Conservation (phyloP, 164 flowering plant species). For the Hamamelis virginiana region DNA sequence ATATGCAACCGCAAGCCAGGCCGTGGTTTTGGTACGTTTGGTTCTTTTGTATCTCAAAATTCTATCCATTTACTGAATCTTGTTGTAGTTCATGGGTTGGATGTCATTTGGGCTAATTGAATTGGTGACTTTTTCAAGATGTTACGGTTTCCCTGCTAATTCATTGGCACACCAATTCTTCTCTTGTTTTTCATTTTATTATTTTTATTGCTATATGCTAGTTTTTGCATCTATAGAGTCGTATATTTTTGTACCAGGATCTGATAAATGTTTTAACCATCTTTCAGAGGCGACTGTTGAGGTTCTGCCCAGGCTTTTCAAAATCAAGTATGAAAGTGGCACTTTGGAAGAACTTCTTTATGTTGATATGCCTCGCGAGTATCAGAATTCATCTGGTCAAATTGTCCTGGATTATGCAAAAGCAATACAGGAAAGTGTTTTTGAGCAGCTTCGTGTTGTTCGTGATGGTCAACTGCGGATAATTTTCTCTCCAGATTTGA, state of each 20-base stretch:
- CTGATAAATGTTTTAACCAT: conserved; percentile 1
- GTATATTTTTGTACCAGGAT: neutral
- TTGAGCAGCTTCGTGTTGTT: conserved; percentile 97
- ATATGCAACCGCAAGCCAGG: conserved; percentile 98
- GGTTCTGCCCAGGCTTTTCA: conserved; percentile 95
- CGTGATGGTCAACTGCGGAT: conserved; percentile 98
- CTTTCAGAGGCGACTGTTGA: conserved; percentile 92
- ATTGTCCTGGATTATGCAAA: conserved; percentile 96
- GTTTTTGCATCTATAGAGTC: neutral
- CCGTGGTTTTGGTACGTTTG: conserved; percentile 91
- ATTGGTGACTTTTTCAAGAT: neutral
- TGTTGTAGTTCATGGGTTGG: neutral
- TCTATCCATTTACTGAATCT: neutral
- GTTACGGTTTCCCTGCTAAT: no score
- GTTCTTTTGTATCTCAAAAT: neutral
- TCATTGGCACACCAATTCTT: no score
- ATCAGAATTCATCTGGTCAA: conserved; percentile 88
- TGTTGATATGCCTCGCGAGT: conserved; percentile 97
- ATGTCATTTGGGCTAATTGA: neutral
- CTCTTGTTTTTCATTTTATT: no score
- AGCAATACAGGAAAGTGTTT: conserved; percentile 99
- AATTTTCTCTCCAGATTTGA: conserved; percentile 87
- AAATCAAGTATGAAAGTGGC: conserved; percentile 99
- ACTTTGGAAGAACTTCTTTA: conserved; percentile 95
- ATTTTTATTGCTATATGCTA: no score